Evolutionary conservation across 306 rosid genomes (phyloP).

Genomic region (Lotus japonicus): DNA sequence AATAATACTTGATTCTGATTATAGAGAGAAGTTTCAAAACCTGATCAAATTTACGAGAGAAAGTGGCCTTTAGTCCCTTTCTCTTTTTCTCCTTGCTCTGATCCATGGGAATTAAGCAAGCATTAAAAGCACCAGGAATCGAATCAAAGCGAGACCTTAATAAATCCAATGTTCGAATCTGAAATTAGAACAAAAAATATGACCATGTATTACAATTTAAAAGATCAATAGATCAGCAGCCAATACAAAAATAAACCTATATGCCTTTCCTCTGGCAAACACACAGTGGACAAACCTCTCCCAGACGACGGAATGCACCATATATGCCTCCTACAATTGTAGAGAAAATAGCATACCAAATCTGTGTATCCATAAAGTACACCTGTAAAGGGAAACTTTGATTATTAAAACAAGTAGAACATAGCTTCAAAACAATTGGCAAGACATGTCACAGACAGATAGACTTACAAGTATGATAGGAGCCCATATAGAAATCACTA

Average conservation of each 20-base stretch:
- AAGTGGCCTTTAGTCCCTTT: slow-evolving; percentile 56
- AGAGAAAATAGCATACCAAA: slow-evolving; percentile 96
- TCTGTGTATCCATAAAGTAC: slow-evolving; percentile 97
- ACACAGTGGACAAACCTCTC: slow-evolving; percentile 71
- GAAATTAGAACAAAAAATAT: slow-evolving; percentile 25
- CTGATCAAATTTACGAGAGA: slow-evolving; percentile 69
- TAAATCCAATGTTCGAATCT: slow-evolving; percentile 88
- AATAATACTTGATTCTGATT: background rate
- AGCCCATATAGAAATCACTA: slow-evolving; percentile 85
- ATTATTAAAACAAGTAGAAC: background rate
- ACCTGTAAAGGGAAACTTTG: slow-evolving; percentile 45
- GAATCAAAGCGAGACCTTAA: slow-evolving; percentile 79
- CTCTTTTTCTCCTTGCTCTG: slow-evolving; percentile 39
- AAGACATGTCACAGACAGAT: slow-evolving; percentile 11
- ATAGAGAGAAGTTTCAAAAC: slow-evolving; percentile 38
- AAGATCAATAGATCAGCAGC: slow-evolving; percentile 16
- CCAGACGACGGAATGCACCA: slow-evolving; percentile 94
- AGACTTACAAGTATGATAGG: slow-evolving; percentile 84
- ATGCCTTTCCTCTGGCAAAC: background rate
- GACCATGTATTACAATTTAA: background rate
- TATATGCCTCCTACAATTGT: slow-evolving; percentile 87
- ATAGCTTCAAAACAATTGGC: slow-evolving; percentile 8
- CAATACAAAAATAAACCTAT: slow-evolving; percentile 3
- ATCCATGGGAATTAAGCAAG: slow-evolving; percentile 62
- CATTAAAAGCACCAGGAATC: slow-evolving; percentile 88